Conservation (phyloP, 148 eudicot species). For the Rhododendron ferrugineum region DNA sequence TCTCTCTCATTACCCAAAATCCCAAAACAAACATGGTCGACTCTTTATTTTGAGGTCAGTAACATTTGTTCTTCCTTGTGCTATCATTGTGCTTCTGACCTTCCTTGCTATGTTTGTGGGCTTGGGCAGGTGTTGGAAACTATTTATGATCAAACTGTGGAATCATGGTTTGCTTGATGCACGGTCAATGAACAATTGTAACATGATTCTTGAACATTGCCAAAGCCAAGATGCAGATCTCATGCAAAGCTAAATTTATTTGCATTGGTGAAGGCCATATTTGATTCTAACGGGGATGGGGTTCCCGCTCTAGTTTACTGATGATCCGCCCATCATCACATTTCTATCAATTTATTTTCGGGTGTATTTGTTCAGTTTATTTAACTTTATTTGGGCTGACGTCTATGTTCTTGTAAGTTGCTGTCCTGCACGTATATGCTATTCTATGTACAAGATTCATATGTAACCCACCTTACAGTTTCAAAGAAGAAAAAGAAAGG, state of each 20-base stretch:
- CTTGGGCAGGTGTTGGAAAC: slow-evolving; percentile 75
- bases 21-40: too few relatives aligned
- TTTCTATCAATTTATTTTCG: not conserved
- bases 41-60: not conserved
- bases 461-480: not conserved
- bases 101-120: not conserved
- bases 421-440: not conserved
- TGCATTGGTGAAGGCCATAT: not conserved
- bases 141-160: slow-evolving; percentile 86
- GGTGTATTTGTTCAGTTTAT: not conserved
- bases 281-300: not conserved
- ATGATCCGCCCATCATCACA: not conserved
- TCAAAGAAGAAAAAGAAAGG: not conserved
- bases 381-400: not conserved
- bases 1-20: too few relatives aligned
- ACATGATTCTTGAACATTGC: slow-evolving; percentile 43
- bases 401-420: not conserved
- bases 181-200: slow-evolving; percentile 71
- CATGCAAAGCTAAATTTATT: slow-evolving; percentile 11
- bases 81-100: not conserved
- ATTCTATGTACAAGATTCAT: not conserved
- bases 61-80: not conserved
- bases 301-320: not conserved
- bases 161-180: slow-evolving; percentile 89
- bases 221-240: slow-evolving; percentile 29